Evolutionary conservation across 2,329 filamentous ascomycete species (phyloP).

Genomic region (Alternaria brassicae): DNA sequence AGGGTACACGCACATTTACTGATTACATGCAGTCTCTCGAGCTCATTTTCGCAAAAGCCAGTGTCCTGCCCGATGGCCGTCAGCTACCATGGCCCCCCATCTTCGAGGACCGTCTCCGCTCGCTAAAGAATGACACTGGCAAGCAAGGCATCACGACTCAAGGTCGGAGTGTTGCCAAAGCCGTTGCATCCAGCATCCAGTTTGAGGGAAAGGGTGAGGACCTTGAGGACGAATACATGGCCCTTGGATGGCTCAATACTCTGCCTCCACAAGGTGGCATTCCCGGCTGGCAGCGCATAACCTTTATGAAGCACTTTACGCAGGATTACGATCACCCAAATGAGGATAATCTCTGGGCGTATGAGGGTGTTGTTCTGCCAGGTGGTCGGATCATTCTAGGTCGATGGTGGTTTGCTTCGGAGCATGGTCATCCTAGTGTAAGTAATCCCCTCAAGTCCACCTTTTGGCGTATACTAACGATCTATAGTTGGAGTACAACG

Average conservation of each 20-base stretch:
- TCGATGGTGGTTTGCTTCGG: conserved; percentile 55
- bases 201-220: conserved; percentile 52
- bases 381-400: conserved; percentile 57
- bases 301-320: conserved; percentile 61
- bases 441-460: conserved; percentile 7
- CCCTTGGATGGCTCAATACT: conserved; percentile 58
- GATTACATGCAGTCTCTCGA: conserved; percentile 40
- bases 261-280: conserved; percentile 57
- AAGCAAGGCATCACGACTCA: conserved; percentile 16
- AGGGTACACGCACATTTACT: conserved; percentile 8
- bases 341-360: conserved; percentile 55
- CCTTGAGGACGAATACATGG: conserved; percentile 41
- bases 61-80: conserved; percentile 14
- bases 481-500: conserved; percentile 29
- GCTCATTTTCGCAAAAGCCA: conserved; percentile 38
- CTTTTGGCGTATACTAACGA: conserved; percentile 15
- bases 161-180: conserved; percentile 14
- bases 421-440: conserved; percentile 31
- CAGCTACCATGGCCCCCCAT: conserved; percentile 44
- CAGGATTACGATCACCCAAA: conserved; percentile 38
- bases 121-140: conserved; percentile 32
- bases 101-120: conserved; percentile 53
- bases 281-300: conserved; percentile 62
- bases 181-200: conserved; percentile 34
- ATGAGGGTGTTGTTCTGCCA: conserved; percentile 58